Conservation (phyloP, 805 yeast genomes). For the Candida odintsovae region DNA sequence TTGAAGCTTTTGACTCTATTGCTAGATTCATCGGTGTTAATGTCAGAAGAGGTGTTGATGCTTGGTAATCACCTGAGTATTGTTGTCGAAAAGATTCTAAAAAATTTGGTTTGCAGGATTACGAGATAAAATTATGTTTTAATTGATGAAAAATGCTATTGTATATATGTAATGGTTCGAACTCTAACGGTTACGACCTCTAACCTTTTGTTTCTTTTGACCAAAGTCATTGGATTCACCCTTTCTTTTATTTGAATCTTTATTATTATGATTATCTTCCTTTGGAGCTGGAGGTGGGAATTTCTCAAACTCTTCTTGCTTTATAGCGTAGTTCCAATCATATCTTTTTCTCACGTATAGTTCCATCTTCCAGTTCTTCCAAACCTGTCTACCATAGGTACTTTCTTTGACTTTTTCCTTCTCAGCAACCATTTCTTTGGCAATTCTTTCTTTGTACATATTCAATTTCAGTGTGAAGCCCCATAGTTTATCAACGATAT, state of each 20-base stretch:
- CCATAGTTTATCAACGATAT: slow-evolving; percentile 83
- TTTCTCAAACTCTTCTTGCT: slow-evolving; percentile 41
- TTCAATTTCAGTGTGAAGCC: slow-evolving; percentile 68
- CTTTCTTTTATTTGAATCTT: slow-evolving; percentile 11
- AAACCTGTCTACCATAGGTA: slow-evolving; percentile 81
- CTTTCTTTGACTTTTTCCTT: slow-evolving; percentile 75
- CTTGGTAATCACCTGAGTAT: slow-evolving; percentile 38
- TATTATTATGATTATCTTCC: slow-evolving; percentile 1
- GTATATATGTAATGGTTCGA: not conserved
- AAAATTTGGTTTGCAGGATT: not conserved
- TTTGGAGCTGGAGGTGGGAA: slow-evolving; percentile 33
- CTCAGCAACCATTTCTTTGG: slow-evolving; percentile 53
- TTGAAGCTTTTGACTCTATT: slow-evolving; percentile 53
- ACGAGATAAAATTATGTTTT: not conserved
- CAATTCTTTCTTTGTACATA: slow-evolving; percentile 82
- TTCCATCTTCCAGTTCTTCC: slow-evolving; percentile 95
- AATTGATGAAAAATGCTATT: not conserved
- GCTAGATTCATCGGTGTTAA: slow-evolving; percentile 65
- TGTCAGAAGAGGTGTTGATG: slow-evolving; percentile 44
- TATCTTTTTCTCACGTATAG: slow-evolving; percentile 61
- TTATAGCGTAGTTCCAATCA: slow-evolving; percentile 75
- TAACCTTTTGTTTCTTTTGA: slow-evolving; percentile 21
- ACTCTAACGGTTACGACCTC: slow-evolving; percentile 23
- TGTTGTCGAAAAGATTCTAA: not conserved
- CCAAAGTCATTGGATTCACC: slow-evolving; percentile 1